Evolutionary conservation across 306 rosid genomes (phyloP).

Genomic region (Luffa acutangula): DNA sequence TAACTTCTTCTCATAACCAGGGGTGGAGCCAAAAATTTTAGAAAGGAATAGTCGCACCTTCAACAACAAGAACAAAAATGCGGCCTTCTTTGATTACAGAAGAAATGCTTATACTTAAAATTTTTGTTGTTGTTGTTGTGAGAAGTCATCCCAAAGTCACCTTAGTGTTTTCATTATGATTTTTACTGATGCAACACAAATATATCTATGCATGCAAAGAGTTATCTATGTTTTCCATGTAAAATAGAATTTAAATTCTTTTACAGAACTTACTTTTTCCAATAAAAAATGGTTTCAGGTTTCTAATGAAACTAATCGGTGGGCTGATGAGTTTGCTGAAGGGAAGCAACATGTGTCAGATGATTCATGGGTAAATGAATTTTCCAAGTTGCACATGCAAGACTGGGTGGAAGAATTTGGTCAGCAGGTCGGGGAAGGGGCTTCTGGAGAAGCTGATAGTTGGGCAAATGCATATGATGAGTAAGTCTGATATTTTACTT

Average conservation of each 20-base stretch:
- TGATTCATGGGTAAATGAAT: conserved; percentile 87
- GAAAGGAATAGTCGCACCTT: neutral
- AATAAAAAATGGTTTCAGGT: conserved; percentile 27
- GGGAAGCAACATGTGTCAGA: conserved; percentile 33
- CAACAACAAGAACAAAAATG: neutral
- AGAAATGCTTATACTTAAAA: neutral
- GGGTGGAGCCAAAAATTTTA: neutral
- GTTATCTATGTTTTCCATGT: neutral
- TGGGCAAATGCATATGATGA: conserved; percentile 87
- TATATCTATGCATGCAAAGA: neutral
- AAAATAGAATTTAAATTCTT: neutral
- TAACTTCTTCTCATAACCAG: neutral
- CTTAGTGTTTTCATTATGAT: neutral
- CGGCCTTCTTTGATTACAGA: neutral
- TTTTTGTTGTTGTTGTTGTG: neutral
- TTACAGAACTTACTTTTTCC: no score
- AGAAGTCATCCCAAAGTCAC: neutral
- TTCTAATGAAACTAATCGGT: conserved; percentile 49
- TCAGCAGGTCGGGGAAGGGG: conserved; percentile 68
- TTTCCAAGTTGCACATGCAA: conserved; percentile 71
- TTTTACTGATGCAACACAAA: neutral
- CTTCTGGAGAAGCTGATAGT: conserved; percentile 47
- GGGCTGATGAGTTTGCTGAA: conserved; percentile 78
- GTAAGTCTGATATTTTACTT: conserved; percentile 36
- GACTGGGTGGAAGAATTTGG: conserved; percentile 96